phyloP scores from a whole-genome alignment of 768 basidiomycete genomes.

The Sarcodon sp. region DNA sequence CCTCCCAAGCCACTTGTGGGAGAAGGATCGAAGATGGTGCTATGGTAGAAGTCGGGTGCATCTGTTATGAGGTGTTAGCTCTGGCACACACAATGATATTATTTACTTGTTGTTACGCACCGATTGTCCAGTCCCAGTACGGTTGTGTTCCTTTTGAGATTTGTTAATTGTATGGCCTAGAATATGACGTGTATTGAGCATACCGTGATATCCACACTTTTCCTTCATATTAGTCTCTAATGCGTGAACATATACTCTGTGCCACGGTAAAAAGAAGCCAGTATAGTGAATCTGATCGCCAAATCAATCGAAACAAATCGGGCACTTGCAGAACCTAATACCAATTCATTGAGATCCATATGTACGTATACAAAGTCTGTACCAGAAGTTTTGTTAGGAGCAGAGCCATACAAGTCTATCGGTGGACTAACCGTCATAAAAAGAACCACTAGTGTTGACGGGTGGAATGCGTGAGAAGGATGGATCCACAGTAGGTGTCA shows the following conservation, averaged over 20 bases:
- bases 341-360: slow-evolving; percentile 13
- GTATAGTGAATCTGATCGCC: slow-evolving; percentile 10
- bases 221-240: slow-evolving; percentile 10
- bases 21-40: slow-evolving; percentile 16
- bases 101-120: slow-evolving; percentile 11
- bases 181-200: neutral
- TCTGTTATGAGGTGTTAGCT: slow-evolving; percentile 9
- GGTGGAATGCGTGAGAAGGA: neutral
- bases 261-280: slow-evolving; percentile 16
- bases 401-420: neutral
- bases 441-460: neutral
- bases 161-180: neutral
- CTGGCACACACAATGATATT: slow-evolving; percentile 8
- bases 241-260: slow-evolving; percentile 12
- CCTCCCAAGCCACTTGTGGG: slow-evolving; percentile 14
- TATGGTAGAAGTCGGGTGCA: slow-evolving; percentile 16
- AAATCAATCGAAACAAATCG: neutral
- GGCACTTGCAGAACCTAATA: neutral
- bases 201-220: slow-evolving; percentile 11
- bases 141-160: slow-evolving; percentile 10
- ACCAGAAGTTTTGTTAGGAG: neutral
- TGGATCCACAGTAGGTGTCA: neutral
- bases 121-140: slow-evolving; percentile 18
- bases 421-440: neutral
- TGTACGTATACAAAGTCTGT: slow-evolving; percentile 12